Base-by-base conservation (phyloP, 176 grass and related monocot species). In the Triticum urartu region DNA sequence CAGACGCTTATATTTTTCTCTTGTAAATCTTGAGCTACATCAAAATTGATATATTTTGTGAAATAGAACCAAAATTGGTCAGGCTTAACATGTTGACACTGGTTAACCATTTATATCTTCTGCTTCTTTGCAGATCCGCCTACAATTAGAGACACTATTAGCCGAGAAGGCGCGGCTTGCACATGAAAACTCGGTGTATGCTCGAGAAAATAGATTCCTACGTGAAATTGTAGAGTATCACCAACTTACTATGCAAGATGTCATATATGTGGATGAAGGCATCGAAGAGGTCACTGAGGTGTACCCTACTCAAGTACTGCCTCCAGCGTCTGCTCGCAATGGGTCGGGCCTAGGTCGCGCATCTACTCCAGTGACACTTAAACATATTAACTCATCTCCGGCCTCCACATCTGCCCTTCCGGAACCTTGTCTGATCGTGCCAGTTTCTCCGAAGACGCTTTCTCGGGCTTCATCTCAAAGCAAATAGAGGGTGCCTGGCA, bases 231-330 rank as follows among this genome's bases (percentile, higher is more conserved):
- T 98, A 35, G 96, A 98, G 78, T 95, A 98, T 80, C 96, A 98
- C 86, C 96, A 94, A 89, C 92, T 98, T 39, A 98, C 96, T 24
- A 98, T 98, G 93, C 96, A 95, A 71, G 93, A 98, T 89, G 96
- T 95, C 39, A 90, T 98, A 48, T 98, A 94, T 68, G 92, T 98
- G 21, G 93, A 98, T 18, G 96, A 98, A 92, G 92, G 92, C 81
- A 94, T 98, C 47, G 96, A 98, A 92, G 93, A 98, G 82, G 92
- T 98, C 65, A 87, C 88, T 5, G 96, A 98, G 75, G 96, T 98
- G 20, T 98, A 94, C 84, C 88, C 90, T 63, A 91, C 89, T 30
- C 90, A 95, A 80, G 80, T 92, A 63, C 54, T 95, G 64, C 92
- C 94, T 40, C 61, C 72, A 10, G 32, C 47, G 7, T 26, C 78